Base-by-base conservation (phyloP, 495 filamentous ascomycete species). In the Neurospora sp. region DNA sequence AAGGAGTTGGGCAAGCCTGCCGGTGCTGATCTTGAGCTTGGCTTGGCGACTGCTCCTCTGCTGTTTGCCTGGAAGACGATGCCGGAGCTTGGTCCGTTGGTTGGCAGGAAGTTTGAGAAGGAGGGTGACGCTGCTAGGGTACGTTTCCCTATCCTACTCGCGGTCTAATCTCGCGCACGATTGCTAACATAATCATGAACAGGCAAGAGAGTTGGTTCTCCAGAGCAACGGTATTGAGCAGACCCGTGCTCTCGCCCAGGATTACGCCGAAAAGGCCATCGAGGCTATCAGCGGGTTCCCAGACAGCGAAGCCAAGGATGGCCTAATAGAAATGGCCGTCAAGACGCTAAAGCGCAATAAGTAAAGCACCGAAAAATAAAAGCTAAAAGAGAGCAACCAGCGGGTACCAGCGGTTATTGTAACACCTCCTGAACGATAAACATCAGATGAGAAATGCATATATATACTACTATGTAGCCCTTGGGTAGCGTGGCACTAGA, bases 21-120 rank as follows among this genome's bases (percentile, higher is more conserved):
- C 9, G 96, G 94, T 37, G 96, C 96, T 19, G 96, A 99, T 83
- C 81, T 99, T 72, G 93, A 98, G 81, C 86, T 99, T 28, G 96
- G 96, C 9, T 86, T 99, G 70, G 96, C 96, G 9, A 99, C 96
- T n/a, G 96, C 96, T 5, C 96, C 96, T 10, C 82, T 98, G 70
- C 83, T 99, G 43, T 99, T 98, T 83, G 96, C 96, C 5, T 98
- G 96, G 96, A 95, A 95, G 85, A 88, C 91, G 73, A 92, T 91
- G 74, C 89, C 89, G 31, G 93, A 95, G 82, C 84, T 99, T 34
- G 96, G 96, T 3, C 87, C 89, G 39, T 83, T 99, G 77, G 96
- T 99, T 43, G 95, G 94, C 73, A 90, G 96, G 80, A 97, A 97
- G 81, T 99, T 99, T 81, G 82, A 85, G 34, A 82, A 87, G 76